These are phyloP conservation scores for Tolypocladium album DNA, from an alignment of 2,329 filamentous ascomycete species.

Conservation along the genomic window DNA sequence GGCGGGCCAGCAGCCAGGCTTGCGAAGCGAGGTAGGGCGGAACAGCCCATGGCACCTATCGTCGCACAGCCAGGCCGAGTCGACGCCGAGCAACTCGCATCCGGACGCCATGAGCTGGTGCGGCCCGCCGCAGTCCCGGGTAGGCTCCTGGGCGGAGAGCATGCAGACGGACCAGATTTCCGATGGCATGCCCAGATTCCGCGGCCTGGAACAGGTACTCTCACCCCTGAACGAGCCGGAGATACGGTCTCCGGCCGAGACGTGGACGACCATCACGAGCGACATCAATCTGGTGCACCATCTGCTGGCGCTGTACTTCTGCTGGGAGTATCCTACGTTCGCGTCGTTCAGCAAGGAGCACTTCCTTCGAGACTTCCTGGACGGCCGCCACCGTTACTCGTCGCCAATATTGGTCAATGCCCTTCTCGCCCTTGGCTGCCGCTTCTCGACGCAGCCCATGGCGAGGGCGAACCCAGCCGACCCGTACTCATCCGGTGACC, in stretches of 20 bases:
- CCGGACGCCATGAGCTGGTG: slow-evolving; percentile 36
- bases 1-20: slow-evolving; percentile 14
- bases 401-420: slow-evolving; percentile 57
- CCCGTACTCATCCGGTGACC: slow-evolving; percentile 56
- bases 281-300: slow-evolving; percentile 51
- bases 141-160: slow-evolving; percentile 40
- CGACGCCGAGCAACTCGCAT: slow-evolving; percentile 35
- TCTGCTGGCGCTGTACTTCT: slow-evolving; percentile 58
- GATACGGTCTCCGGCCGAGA: slow-evolving; percentile 27
- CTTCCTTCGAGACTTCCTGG: slow-evolving; percentile 55
- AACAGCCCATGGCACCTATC: slow-evolving; percentile 40
- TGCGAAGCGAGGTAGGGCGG: slow-evolving; percentile 28
- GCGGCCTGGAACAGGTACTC: slow-evolving; percentile 36
- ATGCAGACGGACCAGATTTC: slow-evolving; percentile 22
- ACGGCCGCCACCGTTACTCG: slow-evolving; percentile 53
- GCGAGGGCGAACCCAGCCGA: slow-evolving; percentile 53
- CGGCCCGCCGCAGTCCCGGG: slow-evolving; percentile 30
- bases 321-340: slow-evolving; percentile 68
- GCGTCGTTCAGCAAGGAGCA: slow-evolving; percentile 61
- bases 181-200: slow-evolving; percentile 22
- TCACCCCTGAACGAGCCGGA: slow-evolving; percentile 33
- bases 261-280: slow-evolving; percentile 52
- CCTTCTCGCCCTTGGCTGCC: slow-evolving; percentile 54
- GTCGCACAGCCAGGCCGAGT: slow-evolving; percentile 32
- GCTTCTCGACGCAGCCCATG: slow-evolving; percentile 54